Evolutionary conservation across 345 rosid species (phyloP).

Genomic region (Euphorbia peplus): DNA sequence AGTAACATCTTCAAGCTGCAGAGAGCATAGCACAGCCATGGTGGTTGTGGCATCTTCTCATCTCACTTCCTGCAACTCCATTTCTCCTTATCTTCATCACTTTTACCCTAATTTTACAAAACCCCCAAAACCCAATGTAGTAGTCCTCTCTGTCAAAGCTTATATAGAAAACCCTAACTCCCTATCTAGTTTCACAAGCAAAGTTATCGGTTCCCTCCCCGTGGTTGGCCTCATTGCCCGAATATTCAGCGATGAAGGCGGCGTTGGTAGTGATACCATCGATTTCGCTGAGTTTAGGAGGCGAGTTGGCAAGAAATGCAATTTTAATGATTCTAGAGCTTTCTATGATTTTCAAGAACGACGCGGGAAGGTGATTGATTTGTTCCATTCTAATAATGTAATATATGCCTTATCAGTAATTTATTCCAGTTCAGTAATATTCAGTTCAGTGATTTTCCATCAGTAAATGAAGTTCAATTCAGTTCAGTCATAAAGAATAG

Average conservation of each 20-base stretch:
- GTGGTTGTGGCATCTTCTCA: slow-evolving; percentile 42
- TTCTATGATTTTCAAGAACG: slow-evolving; percentile 86
- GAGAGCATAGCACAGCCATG: slow-evolving; percentile 40
- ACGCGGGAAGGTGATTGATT: slow-evolving; percentile 53
- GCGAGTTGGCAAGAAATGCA: slow-evolving; percentile 82
- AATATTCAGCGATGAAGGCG: slow-evolving; percentile 86
- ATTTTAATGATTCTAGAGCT: slow-evolving; percentile 71
- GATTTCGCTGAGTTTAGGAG: slow-evolving; percentile 95
- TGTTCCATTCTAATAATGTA: not conserved
- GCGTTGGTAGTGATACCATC: slow-evolving; percentile 74
- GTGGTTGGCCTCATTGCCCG: slow-evolving; percentile 83
- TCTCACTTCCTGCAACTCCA: slow-evolving; percentile 44
- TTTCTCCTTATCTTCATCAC: slow-evolving; percentile 49
- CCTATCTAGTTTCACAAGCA: slow-evolving; percentile 62
- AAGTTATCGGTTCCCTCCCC: slow-evolving; percentile 83
- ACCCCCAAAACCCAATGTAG: slow-evolving; percentile 27
- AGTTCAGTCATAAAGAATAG: no score
- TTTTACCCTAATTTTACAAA: slow-evolving; percentile 14
- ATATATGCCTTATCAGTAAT: no score
- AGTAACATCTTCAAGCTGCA: slow-evolving; percentile 3
- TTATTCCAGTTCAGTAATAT: no score
- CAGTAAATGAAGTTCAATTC: no score
- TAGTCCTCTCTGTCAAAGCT: slow-evolving; percentile 42
- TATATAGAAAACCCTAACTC: slow-evolving; percentile 82
- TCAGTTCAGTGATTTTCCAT: no score